Evolutionary conservation across 768 basidiomycete genomes (phyloP), one percentile per base, ranked within the genome.

Genomic region (Mycena chlorophos): DNA sequence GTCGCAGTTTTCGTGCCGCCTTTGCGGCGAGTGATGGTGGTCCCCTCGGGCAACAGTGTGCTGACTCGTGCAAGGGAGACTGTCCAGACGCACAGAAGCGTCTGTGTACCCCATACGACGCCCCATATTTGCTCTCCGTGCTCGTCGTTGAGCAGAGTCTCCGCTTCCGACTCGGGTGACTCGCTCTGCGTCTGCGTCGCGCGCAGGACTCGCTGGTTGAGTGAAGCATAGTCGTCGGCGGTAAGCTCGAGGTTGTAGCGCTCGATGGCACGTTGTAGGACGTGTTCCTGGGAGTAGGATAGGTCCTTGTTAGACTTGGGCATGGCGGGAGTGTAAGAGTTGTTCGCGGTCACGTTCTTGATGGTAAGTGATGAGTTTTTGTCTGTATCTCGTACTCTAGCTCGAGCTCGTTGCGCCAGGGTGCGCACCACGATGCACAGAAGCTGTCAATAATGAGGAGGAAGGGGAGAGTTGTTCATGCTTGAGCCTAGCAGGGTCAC

Each of bases 111-210:
- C 60, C 60, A 61, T 22, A 17, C 27, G 16, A 57, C 60, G 17
- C 52, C 50, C 60, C 60, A 61, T 16, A 61, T 61, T 25, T 61
- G 56, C 40, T 61, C 60, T 4, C 58, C 58, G 17, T 52, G 43
- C 49, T 61, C 60, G 16, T 57, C 52, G 27, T 61, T 61, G 46
- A 61, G 39, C 23, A 61, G 31, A 5, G 17, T 37, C 31, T 28
- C 52, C 1, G 19, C 19, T 17, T 39, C 27, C 12, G 22, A 17
- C 17, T 20, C n/a, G 12, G 31, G 19, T 12, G 14, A 4, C n/a
- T 16, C 10, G 20, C 22, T n/a, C 25, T 16, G 10, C 3, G 14
- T 37, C 28, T 52, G 13, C n/a, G 39, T 37, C 10, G 58, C 51
- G 20, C 49, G 47, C 37, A 43, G 55, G 25, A 61, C 53, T 19